Conservation (phyloP, 2,329 filamentous ascomycete genomes). For the Thielaviopsis musarum region DNA sequence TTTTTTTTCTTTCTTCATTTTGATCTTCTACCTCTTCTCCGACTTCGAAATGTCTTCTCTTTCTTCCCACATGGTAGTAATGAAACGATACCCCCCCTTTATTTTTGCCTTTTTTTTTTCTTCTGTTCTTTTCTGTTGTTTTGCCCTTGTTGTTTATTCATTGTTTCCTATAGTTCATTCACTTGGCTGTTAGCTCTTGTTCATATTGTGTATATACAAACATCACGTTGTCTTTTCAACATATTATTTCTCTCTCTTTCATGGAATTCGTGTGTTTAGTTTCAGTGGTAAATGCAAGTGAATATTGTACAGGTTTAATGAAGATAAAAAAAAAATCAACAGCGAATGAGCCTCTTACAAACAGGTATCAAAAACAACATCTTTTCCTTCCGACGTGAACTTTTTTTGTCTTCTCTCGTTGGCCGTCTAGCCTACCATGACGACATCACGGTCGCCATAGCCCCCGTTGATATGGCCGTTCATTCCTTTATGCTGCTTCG, state of each 20-base stretch:
- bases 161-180: neutral
- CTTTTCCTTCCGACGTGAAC: neutral
- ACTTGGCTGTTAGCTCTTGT: neutral
- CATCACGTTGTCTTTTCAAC: neutral
- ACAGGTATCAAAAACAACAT: conserved; percentile 4
- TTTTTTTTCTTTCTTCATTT: neutral
- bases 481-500: neutral
- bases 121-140: neutral
- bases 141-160: neutral
- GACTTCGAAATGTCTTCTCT: neutral
- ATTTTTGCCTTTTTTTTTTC: neutral
- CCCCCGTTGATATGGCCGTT: neutral
- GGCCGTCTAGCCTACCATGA: conserved; percentile 6
- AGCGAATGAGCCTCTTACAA: neutral
- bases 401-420: neutral
- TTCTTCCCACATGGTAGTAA: conserved; percentile 1
- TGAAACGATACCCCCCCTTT: conserved; percentile 4
- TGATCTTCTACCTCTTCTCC: neutral
- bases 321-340: neutral
- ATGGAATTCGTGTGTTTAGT: neutral
- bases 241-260: neutral
- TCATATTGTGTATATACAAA: neutral
- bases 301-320: neutral
- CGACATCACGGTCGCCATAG: conserved; percentile 3
- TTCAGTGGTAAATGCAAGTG: neutral